phyloP scores from a whole-genome alignment of 1,284 basidiomycete species.

The Meira nashicola region DNA sequence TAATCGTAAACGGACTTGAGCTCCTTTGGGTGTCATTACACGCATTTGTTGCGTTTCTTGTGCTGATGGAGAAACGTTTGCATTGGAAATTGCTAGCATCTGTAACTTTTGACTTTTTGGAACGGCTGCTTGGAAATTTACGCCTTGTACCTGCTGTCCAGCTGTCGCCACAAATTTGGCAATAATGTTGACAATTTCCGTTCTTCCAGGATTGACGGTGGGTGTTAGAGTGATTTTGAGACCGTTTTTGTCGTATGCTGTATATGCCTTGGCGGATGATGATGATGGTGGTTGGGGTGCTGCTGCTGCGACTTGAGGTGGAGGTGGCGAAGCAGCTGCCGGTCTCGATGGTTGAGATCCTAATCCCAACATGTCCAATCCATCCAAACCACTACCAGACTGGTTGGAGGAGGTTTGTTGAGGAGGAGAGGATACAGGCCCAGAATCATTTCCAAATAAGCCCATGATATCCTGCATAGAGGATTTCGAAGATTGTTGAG shows the following conservation, averaged over 20 bases:
- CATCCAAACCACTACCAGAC: slow-evolving; percentile 11
- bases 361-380: slow-evolving; percentile 48
- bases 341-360: slow-evolving; percentile 57
- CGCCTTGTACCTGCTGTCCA: slow-evolving; percentile 55
- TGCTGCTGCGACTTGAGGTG: slow-evolving; percentile 55
- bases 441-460: slow-evolving; percentile 63
- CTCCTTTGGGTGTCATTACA: slow-evolving; percentile 77
- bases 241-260: slow-evolving; percentile 85
- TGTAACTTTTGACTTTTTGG: slow-evolving; percentile 98
- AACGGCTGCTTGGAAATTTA: slow-evolving; percentile 96
- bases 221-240: slow-evolving; percentile 85
- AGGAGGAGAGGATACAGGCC: slow-evolving; percentile 12
- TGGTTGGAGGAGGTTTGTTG: slow-evolving; percentile 14
- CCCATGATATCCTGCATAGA: slow-evolving; percentile 85
- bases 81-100: slow-evolving; percentile 93
- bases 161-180: slow-evolving; percentile 75
- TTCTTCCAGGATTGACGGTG: slow-evolving; percentile 69
- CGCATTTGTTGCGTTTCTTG: slow-evolving; percentile 93
- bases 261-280: slow-evolving; percentile 61
- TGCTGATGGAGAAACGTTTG: slow-evolving; percentile 69
- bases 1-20: slow-evolving; percentile 75
- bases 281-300: slow-evolving; percentile 45
- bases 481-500: slow-evolving; percentile 54
- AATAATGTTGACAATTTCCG: slow-evolving; percentile 82
- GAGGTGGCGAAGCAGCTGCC: slow-evolving; percentile 17